Evolutionary conservation across 768 basidiomycete species (phyloP).

Genomic region (Tephrocybe sp.): DNA sequence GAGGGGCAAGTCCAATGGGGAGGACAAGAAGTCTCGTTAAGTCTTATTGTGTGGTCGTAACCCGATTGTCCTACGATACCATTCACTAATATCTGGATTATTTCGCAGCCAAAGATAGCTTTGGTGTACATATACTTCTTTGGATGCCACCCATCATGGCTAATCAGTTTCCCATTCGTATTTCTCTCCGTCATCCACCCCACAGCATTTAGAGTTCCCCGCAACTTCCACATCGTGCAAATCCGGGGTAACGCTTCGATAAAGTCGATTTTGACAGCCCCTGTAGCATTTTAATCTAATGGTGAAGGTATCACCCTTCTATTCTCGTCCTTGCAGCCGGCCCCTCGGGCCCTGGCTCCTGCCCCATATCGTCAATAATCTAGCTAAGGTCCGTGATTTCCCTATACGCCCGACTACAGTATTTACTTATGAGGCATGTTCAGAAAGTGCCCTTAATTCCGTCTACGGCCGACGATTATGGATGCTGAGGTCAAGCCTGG

Average conservation of each 20-base stretch:
- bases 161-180: constrained; percentile 1
- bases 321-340: not conserved
- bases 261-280: constrained; percentile 1
- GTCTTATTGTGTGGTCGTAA: not conserved
- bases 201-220: constrained; percentile 2
- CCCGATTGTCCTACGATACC: not conserved
- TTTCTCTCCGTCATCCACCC: not conserved
- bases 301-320: not conserved
- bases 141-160: constrained; percentile 1
- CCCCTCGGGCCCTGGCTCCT: not conserved
- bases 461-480: constrained; percentile 1
- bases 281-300: not conserved
- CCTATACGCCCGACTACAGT: not conserved
- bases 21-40: constrained; percentile 23
- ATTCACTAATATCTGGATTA: not conserved
- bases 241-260: constrained; percentile 2
- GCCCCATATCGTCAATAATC: not conserved
- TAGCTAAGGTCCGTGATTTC: constrained; percentile 13
- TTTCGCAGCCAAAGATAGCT: not conserved
- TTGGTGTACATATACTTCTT: constrained; percentile 1
- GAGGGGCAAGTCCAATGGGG: constrained; percentile 7
- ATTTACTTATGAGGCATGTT: not conserved
- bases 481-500: not conserved
- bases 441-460: not conserved
- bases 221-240: not conserved